Base-by-base conservation (phyloP, 495 filamentous ascomycete species). In the Lasiosphaeria ovina region DNA sequence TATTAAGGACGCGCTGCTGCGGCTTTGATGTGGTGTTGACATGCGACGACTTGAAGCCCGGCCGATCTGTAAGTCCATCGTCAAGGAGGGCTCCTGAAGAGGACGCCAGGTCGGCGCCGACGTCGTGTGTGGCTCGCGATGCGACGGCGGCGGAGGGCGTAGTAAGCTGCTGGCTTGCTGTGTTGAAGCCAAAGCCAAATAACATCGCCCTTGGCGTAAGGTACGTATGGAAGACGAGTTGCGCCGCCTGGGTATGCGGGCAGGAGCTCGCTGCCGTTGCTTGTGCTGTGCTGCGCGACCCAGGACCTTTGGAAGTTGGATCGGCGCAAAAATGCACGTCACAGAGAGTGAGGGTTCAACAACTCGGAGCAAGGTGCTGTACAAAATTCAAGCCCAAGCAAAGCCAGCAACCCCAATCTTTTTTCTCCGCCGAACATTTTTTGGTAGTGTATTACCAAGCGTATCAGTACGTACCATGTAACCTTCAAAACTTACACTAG, bases 61-160 rank as follows among this genome's bases (percentile, higher is more conserved):
- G 62, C 62, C 66, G 67, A 35, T 64, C 70, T 63, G 68, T 62
- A 67, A 61, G 67, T 72, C 72, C 75, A 78, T 77, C 61, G 60
- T 77, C 69, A 62, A 70, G 61, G 47, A 65, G 36, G 59, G 63
- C 55, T 51, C 61, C 54, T 48, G 60, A 57, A 47, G 55, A 38
- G 40, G 57, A 51, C 42, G 61, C 57, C n/a, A 49, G 50, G 54
- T 54, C 53, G 51, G 42, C 51, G 56, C 51, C 63, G 67, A 59
- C 11, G 44, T 5, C 16, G 44, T 5, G 12, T 11, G 6, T 47
- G 44, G 12, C 44, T 11, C 12, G 44, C 12, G 6, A 14, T 3
- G 44, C 16, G 5, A n/a, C 8, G 12, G 44, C 44, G 50, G 54
- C 47, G 49, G 60, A 14, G 53, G 55, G 55, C 51, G 59, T 48